Evolutionary conservation across 2,329 filamentous ascomycete genomes (phyloP).

Genomic region (Didymella glomerata): DNA sequence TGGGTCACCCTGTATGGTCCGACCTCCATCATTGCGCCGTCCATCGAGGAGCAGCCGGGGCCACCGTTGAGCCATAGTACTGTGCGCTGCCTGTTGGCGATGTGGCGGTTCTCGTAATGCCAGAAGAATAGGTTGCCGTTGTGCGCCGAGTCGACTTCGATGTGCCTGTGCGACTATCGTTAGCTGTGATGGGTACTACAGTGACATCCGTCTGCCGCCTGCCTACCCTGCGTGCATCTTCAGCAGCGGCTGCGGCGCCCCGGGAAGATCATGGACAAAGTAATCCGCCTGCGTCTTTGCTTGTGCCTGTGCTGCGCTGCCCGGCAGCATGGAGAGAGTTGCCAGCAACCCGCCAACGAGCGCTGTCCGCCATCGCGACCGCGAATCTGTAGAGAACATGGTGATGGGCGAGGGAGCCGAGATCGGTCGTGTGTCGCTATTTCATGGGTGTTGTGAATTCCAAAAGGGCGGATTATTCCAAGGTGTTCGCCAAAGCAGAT

Average conservation of each 20-base stretch:
- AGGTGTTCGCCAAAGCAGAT: conserved; percentile 3
- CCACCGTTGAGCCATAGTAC: conserved; percentile 98
- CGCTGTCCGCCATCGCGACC: conserved; percentile 45
- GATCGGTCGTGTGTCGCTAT: conserved; percentile 43
- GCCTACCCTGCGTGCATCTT: conserved; percentile 98
- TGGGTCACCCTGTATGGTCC: conserved; percentile 89
- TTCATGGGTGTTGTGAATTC: conserved; percentile 38
- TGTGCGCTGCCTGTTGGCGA: conserved; percentile 87
- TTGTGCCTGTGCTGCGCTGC: conserved; percentile 53
- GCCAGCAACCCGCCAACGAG: conserved; percentile 45
- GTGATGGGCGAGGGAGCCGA: conserved; percentile 29
- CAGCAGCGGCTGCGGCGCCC: conserved; percentile 78
- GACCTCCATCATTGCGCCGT: conserved; percentile 95
- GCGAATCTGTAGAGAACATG: conserved; percentile 39
- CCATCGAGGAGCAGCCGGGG: conserved; percentile 96
- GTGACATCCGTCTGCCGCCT: conserved; percentile 38
- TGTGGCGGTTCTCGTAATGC: conserved; percentile 96
- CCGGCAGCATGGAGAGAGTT: conserved; percentile 45
- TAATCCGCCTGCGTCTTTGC: conserved; percentile 80
- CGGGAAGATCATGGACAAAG: conserved; percentile 85
- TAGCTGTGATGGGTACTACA: conserved; percentile 2
- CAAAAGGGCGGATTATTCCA: neutral
- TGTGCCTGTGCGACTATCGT: conserved; percentile 69
- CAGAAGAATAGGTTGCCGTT: conserved; percentile 98
- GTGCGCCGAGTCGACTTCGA: conserved; percentile 83